Evolutionary conservation across 768 basidiomycete genomes (phyloP), one percentile per base, ranked within the genome.

Genomic region (Boletellus ananas): DNA sequence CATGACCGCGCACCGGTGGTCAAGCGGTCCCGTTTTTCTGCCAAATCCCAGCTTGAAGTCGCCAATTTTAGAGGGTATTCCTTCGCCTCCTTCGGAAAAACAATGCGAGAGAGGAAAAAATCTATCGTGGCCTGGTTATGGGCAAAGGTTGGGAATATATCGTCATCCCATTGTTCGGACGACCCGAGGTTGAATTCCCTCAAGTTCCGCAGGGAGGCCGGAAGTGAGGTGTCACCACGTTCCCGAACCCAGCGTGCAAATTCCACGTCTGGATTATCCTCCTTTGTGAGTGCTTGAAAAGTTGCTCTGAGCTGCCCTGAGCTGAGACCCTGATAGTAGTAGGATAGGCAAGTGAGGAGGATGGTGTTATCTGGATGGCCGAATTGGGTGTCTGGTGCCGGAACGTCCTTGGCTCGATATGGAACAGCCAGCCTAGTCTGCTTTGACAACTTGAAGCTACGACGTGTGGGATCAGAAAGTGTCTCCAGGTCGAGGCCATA

Each of bases 31-130:
- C 41, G 41, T 25, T 62, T 61, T 17, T 60, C 49, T 1, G 69
- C 70, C n/a, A 72, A 56, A 51, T 74, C 71, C 71, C 73, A 74
- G 2, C 59, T 53, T 2, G 65, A 65, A 0, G 52, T 57, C 0
- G 61, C 40, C 1, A 74, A 43, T 31, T 69, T 73, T 5, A 17
- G 44, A 0, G 57, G 58, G 38, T 67, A 73, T 23, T 64, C 70
- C 31, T 61, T 68, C 0, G 61, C 66, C 20, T 68, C 58, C 21
- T 56, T 59, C 0, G 69, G 72, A 25, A 72, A 74, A 8, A 73
- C 72, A 0, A 66, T 56, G 14, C 46, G 44, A 0, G 69, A 65
- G 0, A 72, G 53, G 37, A 53, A 58, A 13, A 53, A 45, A 16
- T 58, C 49, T 5, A 58, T 35, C 0, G 40, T 10, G 7, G 25